Percentiles rank a stretch among this genome's conserved stretches.
Conservation (phyloP, 345 rosid genomes). For the Kandelia obovata region DNA sequence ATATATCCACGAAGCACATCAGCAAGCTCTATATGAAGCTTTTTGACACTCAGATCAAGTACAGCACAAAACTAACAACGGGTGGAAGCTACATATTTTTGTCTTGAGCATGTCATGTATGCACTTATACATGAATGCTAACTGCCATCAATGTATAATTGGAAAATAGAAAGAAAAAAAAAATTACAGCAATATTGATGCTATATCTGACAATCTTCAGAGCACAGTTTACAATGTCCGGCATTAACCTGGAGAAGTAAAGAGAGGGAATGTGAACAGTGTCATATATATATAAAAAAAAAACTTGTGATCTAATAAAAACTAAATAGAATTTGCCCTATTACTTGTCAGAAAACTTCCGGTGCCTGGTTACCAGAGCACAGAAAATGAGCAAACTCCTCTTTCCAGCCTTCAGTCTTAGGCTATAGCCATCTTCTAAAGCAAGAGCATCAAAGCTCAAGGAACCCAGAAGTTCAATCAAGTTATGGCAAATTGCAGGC, state of each 20-base stretch:
- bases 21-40: too few relatives aligned
- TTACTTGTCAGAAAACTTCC: slow-evolving; percentile 83
- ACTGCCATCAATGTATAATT: slow-evolving; percentile 14
- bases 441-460: slow-evolving; percentile 47
- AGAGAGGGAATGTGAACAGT: slow-evolving; percentile 1
- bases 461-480: slow-evolving; percentile 57
- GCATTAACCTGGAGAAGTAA: slow-evolving; percentile 58
- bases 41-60: too few relatives aligned
- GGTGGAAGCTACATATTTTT: background rate
- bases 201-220: slow-evolving; percentile 55
- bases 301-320: background rate
- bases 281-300: background rate
- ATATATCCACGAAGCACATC: too few relatives aligned
- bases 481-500: slow-evolving; percentile 50
- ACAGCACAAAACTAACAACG: too few relatives aligned
- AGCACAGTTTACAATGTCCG: slow-evolving; percentile 57
- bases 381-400: slow-evolving; percentile 74
- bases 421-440: slow-evolving; percentile 38
- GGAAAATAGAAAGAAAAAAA: background rate
- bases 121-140: slow-evolving; percentile 5
- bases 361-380: slow-evolving; percentile 67
- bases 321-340: slow-evolving; percentile 4
- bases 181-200: slow-evolving; percentile 54
- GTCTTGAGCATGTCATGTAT: background rate
- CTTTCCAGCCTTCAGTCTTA: slow-evolving; percentile 69